Percentiles rank a stretch among this genome's conserved stretches.
These are phyloP conservation scores for Aspergillus arachidicola DNA, from an alignment of 2,329 filamentous ascomycete genomes.

Conservation along the genomic window DNA sequence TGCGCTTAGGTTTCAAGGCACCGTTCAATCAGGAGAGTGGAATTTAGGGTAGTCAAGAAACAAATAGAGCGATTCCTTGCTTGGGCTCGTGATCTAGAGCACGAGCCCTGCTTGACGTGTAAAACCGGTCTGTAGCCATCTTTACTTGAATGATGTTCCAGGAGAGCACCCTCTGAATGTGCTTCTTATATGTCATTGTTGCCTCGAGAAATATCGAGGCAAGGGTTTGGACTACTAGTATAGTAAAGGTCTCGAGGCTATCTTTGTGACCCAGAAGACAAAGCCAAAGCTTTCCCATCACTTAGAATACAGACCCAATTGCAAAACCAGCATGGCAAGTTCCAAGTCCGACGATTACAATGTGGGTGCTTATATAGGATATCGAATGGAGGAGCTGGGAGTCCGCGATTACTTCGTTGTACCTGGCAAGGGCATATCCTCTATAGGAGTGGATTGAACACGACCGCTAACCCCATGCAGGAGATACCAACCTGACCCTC, in stretches of 20 bases:
- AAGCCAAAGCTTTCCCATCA: not conserved
- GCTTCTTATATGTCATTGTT: not conserved
- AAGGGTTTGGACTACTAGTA: accelerated
- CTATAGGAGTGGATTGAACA: not conserved
- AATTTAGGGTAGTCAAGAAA: too few relatives aligned
- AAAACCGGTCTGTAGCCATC: not conserved
- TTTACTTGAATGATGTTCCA: accelerated
- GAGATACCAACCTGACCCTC: slow-evolving; percentile 10
- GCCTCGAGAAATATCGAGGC: not conserved
- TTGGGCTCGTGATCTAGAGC: not conserved
- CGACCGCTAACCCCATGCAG: not conserved
- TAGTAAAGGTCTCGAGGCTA: not conserved
- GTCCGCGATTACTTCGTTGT: slow-evolving; percentile 14
- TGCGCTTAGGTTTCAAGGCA: too few relatives aligned
- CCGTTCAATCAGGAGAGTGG: too few relatives aligned
- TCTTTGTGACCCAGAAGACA: not conserved
- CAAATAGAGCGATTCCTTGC: too few relatives aligned
- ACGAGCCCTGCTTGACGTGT: not conserved
- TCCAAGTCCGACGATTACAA: not conserved
- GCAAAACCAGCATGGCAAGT: not conserved
- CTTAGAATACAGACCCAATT: not conserved
- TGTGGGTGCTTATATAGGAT: slow-evolving; percentile 8
- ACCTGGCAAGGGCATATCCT: slow-evolving; percentile 6
- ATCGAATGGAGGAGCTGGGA: slow-evolving; percentile 15
- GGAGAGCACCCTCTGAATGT: not conserved